Base-by-base conservation (phyloP, 768 basidiomycete genomes). In the Gautieria morchelliformis region DNA sequence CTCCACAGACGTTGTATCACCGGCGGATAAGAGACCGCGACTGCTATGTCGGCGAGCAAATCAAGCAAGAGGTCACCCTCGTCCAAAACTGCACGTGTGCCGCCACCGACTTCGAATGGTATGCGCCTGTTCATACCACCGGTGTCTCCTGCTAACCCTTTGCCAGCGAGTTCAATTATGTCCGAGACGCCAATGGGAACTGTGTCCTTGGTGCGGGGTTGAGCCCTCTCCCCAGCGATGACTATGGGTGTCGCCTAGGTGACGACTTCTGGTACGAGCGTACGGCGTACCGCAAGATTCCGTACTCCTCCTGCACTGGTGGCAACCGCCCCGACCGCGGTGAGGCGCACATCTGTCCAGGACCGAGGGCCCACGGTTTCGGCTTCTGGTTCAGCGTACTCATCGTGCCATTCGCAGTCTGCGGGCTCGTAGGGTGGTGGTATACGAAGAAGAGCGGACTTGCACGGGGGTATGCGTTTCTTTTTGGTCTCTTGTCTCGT, bases 71-170 rank as follows among this genome's bases (percentile, higher is more conserved):
- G 19, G 76, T 78, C 24, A 76, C 73, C 37, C 65, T 87, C 32
- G 78, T 85, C 20, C 71, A 77, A 40, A 85, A 87, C 56, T 99
- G 96, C 65, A 68, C 78, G 0, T 98, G 96, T 64, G 71, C 73
- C 0, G 62, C 68, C 11, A 74, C 76, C 0, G 96, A 99, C 71
- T 98, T 98, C 67, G 96, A 99, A 74, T 99, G 96, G 95, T 93
- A 58, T 57, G 85, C 66, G 7, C 7, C 14, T 8, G 10, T 37
- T 35, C 12, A 24, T 24, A 24, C 30, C 41, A 8, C 51, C 24
- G 57, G 41, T 15, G 20, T 15, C 3, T 41, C 11, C 52, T 10
- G 22, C 58, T 24, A 17, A 11, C 46, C 2, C 32, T 47, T 54
- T 37, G 35, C 35, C 62, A 97, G 95, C 66, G 95, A 98, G 74